phyloP scores from a whole-genome alignment of 176 grass and related monocot species.

The Panicum miliaceum region DNA sequence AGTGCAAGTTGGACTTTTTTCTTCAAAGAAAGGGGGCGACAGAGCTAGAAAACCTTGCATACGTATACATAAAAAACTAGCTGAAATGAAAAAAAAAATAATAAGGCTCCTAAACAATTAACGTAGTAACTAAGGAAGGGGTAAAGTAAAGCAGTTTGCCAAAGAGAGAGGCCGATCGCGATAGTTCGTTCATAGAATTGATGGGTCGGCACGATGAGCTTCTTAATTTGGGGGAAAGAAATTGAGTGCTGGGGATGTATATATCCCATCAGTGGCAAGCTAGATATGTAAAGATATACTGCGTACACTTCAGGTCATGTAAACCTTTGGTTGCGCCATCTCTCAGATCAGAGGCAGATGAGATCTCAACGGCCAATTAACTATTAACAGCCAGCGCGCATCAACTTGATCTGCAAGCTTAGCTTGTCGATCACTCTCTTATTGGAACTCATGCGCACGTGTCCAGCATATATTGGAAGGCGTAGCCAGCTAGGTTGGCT shows the following conservation, averaged over 20 bases:
- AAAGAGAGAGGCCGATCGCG: not conserved
- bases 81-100: not conserved
- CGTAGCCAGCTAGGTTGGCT: too few species aligned
- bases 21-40: not conserved
- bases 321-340: too few species aligned
- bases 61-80: not conserved
- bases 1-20: constrained; percentile 9
- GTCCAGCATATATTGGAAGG: not conserved
- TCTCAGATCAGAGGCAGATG: too few species aligned
- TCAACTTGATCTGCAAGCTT: not conserved
- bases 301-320: not conserved
- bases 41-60: not conserved
- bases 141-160: not conserved
- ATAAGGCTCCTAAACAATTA: not conserved
- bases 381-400: not conserved
- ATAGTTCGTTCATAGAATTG: not conserved
- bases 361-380: too few species aligned
- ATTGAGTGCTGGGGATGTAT: not conserved
- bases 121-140: not conserved
- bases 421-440: not conserved
- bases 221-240: not conserved
- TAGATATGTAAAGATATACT: too few species aligned
- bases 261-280: not conserved
- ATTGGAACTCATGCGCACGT: not conserved
- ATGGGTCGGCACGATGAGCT: not conserved